Percentiles rank a stretch among this genome's conserved stretches.
phyloP scores from a whole-genome alignment of 2,329 filamentous ascomycete genomes.

The Fusarium nurragi region DNA sequence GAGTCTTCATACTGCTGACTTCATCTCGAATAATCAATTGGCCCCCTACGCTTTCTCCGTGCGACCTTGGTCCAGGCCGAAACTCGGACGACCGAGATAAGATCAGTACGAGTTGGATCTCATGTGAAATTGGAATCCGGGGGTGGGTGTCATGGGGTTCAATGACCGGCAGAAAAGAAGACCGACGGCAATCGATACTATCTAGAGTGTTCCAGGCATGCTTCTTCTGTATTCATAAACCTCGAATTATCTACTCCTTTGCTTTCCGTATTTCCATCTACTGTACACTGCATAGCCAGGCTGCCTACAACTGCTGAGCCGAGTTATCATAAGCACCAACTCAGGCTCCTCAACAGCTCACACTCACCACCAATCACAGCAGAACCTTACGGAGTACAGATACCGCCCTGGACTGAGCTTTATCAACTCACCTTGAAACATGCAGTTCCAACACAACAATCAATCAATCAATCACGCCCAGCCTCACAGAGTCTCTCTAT shows the following conservation, averaged over 20 bases:
- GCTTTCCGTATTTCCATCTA: neutral
- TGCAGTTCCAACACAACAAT: conserved; percentile 1
- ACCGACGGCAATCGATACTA: conserved; percentile 17
- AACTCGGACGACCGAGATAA: conserved; percentile 27
- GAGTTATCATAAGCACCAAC: neutral
- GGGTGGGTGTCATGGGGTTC: conserved; percentile 28
- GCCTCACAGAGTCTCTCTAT: neutral
- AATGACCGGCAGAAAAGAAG: conserved; percentile 12
- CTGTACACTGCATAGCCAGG: neutral
- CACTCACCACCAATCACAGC: neutral
- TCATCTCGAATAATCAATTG: conserved; percentile 1
- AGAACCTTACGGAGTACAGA: neutral
- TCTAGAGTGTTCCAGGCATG: neutral
- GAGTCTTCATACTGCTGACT: neutral
- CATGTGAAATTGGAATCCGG: conserved; percentile 39
- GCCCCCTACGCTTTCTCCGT: conserved; percentile 1
- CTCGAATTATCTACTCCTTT: neutral
- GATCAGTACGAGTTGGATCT: conserved; percentile 16
- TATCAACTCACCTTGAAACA: neutral
- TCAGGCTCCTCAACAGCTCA: conserved; percentile 3
- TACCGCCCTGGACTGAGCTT: neutral
- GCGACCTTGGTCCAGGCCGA: conserved; percentile 17
- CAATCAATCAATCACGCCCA: neutral
- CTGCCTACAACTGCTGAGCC: conserved; percentile 12
- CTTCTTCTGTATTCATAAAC: neutral